phyloP scores from a whole-genome alignment of 2,329 filamentous ascomycete genomes.

The Cordyceps cicadae region DNA sequence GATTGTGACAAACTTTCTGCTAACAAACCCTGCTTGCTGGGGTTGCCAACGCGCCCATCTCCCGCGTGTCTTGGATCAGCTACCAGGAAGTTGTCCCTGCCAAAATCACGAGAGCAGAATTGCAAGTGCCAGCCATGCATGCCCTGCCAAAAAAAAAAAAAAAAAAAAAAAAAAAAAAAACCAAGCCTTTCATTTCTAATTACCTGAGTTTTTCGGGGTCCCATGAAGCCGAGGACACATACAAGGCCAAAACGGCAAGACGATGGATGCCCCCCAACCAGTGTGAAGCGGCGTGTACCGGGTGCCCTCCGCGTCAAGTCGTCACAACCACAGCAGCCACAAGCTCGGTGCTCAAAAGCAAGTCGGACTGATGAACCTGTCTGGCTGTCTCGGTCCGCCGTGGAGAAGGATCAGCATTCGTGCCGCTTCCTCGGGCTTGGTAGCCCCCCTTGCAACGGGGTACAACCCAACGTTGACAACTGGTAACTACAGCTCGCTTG shows the following conservation, averaged over 20 bases:
- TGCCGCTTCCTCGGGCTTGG: neutral
- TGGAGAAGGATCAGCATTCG: neutral
- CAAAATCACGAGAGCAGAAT: neutral
- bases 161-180: too few relatives aligned
- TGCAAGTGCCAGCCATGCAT: neutral
- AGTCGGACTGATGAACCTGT: neutral
- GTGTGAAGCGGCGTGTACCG: neutral
- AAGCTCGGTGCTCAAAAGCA: neutral
- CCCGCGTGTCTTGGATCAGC: slow-evolving; percentile 7
- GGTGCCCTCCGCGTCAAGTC: too few relatives aligned
- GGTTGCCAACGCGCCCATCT: neutral
- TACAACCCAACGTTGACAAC: neutral
- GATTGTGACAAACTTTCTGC: neutral
- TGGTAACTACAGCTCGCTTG: neutral
- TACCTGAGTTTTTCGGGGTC: neutral
- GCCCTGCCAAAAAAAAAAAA: neutral
- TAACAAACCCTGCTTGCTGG: neutral
- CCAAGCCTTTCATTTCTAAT: neutral
- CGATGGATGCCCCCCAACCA: neutral
- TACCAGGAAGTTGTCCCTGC: neutral
- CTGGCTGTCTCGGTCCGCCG: neutral
- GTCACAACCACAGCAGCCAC: neutral
- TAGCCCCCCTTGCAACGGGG: neutral
- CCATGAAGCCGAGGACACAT: neutral
- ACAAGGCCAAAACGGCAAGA: neutral